A percentile compares a stretch with the other conserved stretches of the same genome.
These are phyloP conservation scores for Amanita pseudoporphyria DNA, from an alignment of 768 basidiomycete genomes.

Conservation along the genomic window DNA sequence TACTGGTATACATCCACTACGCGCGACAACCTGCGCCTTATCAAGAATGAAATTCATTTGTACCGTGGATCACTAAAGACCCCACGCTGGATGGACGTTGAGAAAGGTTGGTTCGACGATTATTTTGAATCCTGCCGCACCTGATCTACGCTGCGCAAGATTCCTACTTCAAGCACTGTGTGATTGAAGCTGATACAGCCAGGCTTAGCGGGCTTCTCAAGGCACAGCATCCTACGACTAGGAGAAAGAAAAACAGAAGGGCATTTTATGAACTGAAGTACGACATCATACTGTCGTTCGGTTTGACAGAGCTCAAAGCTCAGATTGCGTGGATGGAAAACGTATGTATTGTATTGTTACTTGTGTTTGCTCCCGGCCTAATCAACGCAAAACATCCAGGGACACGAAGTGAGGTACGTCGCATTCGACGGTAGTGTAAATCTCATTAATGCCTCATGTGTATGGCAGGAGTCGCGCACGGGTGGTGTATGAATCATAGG, in stretches of 20 bases:
- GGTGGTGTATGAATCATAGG: background rate
- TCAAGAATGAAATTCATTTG: conserved; percentile 13
- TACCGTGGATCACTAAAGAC: conserved; percentile 14
- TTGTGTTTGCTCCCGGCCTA: background rate
- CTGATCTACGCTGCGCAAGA: conserved; percentile 10
- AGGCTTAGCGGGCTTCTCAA: background rate
- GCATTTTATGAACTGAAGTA: conserved; percentile 20
- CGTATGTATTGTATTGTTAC: conserved; percentile 11
- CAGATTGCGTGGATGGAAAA: conserved; percentile 35
- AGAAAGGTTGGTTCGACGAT: conserved; percentile 10
- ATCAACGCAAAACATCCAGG: conserved; percentile 4
- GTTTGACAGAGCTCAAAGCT: conserved; percentile 36
- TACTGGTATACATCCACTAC: conserved; percentile 7
- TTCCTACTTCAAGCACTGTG: conserved; percentile 9
- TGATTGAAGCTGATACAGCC: conserved; percentile 11
- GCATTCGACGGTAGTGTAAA: background rate
- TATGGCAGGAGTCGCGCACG: conserved; percentile 8
- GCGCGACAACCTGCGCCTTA: conserved; percentile 2
- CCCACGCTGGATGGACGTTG: conserved; percentile 19
- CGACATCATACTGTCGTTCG: conserved; percentile 32
- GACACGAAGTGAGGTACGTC: conserved; percentile 13
- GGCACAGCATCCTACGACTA: background rate
- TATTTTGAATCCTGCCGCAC: conserved; percentile 15
- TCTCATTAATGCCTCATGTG: conserved; percentile 3
- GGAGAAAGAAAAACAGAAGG: conserved; percentile 4